phyloP scores from a whole-genome alignment of 305 asterid species.

The Fraxinus latifolia region DNA sequence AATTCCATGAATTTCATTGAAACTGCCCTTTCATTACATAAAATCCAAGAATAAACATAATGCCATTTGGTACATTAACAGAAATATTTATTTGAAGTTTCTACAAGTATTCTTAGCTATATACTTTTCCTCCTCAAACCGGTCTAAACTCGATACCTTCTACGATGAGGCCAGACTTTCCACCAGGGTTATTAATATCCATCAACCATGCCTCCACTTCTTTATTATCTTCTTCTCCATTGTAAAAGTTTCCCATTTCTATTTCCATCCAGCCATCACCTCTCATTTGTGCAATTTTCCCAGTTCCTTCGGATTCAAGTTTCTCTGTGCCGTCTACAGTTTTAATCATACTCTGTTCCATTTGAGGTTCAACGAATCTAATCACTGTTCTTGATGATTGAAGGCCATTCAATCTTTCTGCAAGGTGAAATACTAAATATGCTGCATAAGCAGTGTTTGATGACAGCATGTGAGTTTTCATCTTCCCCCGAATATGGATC shows the following conservation, averaged over 20 bases:
- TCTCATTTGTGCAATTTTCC: background rate
- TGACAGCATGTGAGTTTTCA: constrained; percentile 29
- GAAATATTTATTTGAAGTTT: background rate
- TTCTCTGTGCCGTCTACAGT: constrained; percentile 18
- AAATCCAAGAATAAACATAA: background rate
- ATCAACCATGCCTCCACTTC: constrained; percentile 8
- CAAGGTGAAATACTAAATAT: constrained; percentile 33
- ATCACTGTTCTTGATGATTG: constrained; percentile 27
- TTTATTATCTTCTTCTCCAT: background rate
- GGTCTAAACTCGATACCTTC: constrained; percentile 47
- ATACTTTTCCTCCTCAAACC: background rate
- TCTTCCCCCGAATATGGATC: constrained; percentile 42
- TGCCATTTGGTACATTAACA: background rate
- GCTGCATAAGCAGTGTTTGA: constrained; percentile 28
- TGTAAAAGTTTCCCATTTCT: background rate
- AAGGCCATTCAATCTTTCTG: constrained; percentile 20
- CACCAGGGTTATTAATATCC: background rate
- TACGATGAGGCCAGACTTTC: constrained; percentile 1
- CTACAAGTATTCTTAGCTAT: background rate
- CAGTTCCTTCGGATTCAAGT: background rate
- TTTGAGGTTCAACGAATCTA: constrained; percentile 30
- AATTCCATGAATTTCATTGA: background rate
- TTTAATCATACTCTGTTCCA: background rate
- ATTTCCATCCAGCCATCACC: constrained; percentile 6
- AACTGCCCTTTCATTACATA: background rate